Evolutionary conservation across 169 alveolate genomes (phyloP).

Genomic region (Cryptosporidium canis): DNA sequence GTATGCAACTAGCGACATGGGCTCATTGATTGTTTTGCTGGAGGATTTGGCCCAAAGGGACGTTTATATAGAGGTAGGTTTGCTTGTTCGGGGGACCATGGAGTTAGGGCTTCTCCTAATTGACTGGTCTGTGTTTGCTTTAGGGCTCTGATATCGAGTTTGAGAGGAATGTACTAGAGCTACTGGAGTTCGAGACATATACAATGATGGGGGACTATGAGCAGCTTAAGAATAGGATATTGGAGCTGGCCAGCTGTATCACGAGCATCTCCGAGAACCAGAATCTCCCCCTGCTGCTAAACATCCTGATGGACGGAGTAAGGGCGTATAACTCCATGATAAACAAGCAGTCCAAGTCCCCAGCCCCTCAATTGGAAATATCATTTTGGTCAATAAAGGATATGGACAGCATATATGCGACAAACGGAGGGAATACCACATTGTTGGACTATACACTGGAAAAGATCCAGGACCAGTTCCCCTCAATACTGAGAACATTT

Average conservation of each 20-base stretch:
- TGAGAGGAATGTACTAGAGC: conserved; percentile 21
- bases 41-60: background rate
- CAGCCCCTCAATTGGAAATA: background rate
- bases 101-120: background rate
- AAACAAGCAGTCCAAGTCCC: background rate
- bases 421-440: conserved; percentile 44
- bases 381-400: conserved; percentile 61
- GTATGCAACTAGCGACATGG: background rate
- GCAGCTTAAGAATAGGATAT: conserved; percentile 20
- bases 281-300: conserved; percentile 41
- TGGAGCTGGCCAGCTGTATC: conserved; percentile 26
- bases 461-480: conserved; percentile 46
- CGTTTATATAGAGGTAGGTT: background rate
- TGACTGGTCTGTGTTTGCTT: background rate
- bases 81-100: background rate
- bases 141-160: conserved; percentile 9
- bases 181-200: conserved; percentile 5
- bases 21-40: conserved; percentile 1
- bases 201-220: conserved; percentile 24
- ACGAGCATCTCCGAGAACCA: conserved; percentile 23
- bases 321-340: conserved; percentile 43
- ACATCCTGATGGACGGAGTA: conserved; percentile 48
- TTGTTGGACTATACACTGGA: conserved; percentile 57
- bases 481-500: conserved; percentile 46
- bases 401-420: conserved; percentile 55